Evolutionary conservation across 495 filamentous ascomycete species (phyloP).

Genomic region (Hyaloscypha variabilis): DNA sequence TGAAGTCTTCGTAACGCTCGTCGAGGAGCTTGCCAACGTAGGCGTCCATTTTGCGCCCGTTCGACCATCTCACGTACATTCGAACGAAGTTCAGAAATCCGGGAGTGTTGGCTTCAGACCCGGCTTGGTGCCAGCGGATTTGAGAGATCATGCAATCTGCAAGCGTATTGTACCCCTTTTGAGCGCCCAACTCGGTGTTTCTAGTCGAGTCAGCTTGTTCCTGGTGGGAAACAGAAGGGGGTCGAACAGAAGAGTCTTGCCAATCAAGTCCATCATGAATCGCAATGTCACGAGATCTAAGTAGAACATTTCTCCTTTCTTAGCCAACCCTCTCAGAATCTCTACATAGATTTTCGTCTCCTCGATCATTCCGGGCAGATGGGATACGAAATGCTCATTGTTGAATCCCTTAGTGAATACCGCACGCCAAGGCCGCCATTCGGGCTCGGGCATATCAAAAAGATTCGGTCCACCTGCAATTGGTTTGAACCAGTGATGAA

Average conservation of each 20-base stretch:
- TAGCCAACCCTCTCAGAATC: conserved; percentile 34
- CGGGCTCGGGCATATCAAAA: neutral
- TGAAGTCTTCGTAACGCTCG: neutral
- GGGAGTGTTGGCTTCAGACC: neutral
- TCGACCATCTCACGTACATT: neutral
- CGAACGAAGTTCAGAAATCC: neutral
- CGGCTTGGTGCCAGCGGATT: neutral
- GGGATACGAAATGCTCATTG: conserved; percentile 39
- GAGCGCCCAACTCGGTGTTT: neutral
- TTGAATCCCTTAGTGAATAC: conserved; percentile 52
- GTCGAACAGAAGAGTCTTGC: conserved; percentile 16
- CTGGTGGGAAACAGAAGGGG: neutral
- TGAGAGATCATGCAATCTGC: neutral
- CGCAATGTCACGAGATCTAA: conserved; percentile 38
- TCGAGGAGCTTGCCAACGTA: neutral
- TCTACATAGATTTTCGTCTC: conserved; percentile 40
- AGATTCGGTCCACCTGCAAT: neutral
- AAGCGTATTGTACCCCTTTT: neutral
- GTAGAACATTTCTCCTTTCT: conserved; percentile 36
- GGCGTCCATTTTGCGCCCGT: neutral
- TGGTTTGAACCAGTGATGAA: neutral
- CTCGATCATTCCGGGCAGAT: conserved; percentile 45
- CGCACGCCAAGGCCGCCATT: conserved; percentile 15
- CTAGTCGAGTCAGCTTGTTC: neutral
- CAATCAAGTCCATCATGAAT: conserved; percentile 49